A percentile compares a stretch with the other conserved stretches of the same genome.
Conservation (phyloP, 2,329 filamentous ascomycete genomes). For the Phialophora verrucosa region DNA sequence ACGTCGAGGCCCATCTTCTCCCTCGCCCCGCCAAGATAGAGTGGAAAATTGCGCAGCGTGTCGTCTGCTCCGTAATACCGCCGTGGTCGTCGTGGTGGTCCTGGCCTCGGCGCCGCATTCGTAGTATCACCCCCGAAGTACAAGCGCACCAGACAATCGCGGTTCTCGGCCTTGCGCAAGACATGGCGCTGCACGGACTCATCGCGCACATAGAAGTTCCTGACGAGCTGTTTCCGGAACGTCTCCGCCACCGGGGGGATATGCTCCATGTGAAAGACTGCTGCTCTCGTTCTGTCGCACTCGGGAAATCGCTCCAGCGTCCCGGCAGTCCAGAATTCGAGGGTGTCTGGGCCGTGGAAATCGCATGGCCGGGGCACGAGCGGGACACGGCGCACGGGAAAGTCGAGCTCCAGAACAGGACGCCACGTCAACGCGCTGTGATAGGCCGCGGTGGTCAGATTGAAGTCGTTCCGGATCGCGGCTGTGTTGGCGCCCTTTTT, state of each 20-base stretch:
- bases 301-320: constrained; percentile 19
- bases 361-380: constrained; percentile 12
- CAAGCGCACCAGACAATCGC: constrained; percentile 27
- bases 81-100: background rate
- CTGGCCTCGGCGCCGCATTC: background rate
- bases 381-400: constrained; percentile 20
- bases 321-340: constrained; percentile 9
- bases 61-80: constrained; percentile 22
- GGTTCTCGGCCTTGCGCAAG: constrained; percentile 15
- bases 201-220: constrained; percentile 17
- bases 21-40: constrained; percentile 29
- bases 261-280: constrained; percentile 24
- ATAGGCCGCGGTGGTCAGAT: constrained; percentile 23
- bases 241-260: constrained; percentile 21
- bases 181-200: constrained; percentile 12
- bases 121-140: constrained; percentile 23
- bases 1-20: constrained; percentile 24
- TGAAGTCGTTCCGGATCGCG: constrained; percentile 29
- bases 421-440: constrained; percentile 20
- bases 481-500: constrained; percentile 20
- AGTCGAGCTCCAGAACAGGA: constrained; percentile 2
- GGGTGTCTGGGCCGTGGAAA: constrained; percentile 16
- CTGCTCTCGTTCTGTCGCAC: constrained; percentile 18
- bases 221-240: constrained; percentile 14
- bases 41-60: constrained; percentile 31